Conservation (phyloP, 495 filamentous ascomycete genomes). For the Daldinia bambusicola region DNA sequence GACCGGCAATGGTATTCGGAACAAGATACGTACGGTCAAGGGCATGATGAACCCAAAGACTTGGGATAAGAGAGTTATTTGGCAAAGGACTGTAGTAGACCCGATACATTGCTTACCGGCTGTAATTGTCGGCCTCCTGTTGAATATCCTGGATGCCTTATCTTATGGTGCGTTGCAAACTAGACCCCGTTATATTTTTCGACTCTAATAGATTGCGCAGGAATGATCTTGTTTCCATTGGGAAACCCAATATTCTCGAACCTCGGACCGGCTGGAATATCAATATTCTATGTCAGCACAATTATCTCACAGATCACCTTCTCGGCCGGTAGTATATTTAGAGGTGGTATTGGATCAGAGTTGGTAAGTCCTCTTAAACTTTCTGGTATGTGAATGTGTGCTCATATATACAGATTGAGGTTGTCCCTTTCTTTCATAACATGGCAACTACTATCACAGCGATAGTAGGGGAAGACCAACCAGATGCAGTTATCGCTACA, state of each 20-base stretch:
- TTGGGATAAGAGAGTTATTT: conserved; percentile 75
- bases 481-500: conserved; percentile 87
- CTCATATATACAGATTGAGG: conserved; percentile 74
- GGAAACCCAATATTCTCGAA: conserved; percentile 83
- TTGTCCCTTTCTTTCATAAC: conserved; percentile 96
- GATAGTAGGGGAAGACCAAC: conserved; percentile 79
- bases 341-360: conserved; percentile 93
- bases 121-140: conserved; percentile 84
- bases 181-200: neutral
- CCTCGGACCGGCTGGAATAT: conserved; percentile 91
- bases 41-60: conserved; percentile 67
- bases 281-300: conserved; percentile 98
- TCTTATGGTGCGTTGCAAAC: conserved; percentile 77
- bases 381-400: conserved; percentile 7
- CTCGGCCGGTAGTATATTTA: conserved; percentile 88
- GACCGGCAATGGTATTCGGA: conserved; percentile 19
- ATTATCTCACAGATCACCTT: conserved; percentile 95
- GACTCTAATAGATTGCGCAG: conserved; percentile 51
- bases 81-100: conserved; percentile 69
- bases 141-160: conserved; percentile 93
- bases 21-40: conserved; percentile 33
- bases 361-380: conserved; percentile 66
- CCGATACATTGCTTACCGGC: conserved; percentile 79
- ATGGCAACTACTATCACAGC: conserved; percentile 92
- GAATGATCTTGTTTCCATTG: conserved; percentile 94